Base-by-base conservation (phyloP, 116 monocot genomes). In the Phalaenopsis hybrid region DNA sequence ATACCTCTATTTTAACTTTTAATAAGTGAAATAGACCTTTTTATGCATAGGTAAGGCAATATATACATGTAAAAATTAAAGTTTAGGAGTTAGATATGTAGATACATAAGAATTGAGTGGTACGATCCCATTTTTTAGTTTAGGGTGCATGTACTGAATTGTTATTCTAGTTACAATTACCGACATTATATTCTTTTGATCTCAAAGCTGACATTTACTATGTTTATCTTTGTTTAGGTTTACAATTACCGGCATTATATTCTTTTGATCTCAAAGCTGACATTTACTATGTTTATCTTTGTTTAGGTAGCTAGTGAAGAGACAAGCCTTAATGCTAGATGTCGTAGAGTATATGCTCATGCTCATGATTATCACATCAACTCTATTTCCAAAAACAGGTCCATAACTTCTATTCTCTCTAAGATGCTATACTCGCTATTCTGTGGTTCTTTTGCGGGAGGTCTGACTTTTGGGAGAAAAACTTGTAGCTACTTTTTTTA, bases 341-440 rank as follows among this genome's bases (percentile, higher is more conserved):
- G 87, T 83, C 87, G 85, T 69, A 83, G 87, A 83, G 83, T 88
- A 79, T 90, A 88, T 90, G 84, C 86, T 78, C 90, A 88, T 78
- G 87, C 85, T 34, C 89, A 89, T 87, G 89, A 89, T 78, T 89
- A 89, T 79, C 89, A 89, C 63, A 89, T 87, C 20, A 89, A 87
- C 68, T 89, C 87, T 57, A 85, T 89, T 68, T 89, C 89, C 12
- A 84, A 81, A 75, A 87, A 89, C 84, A 89, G 89, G 89, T 89
- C 52, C 28, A 25, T 77, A 51, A 2, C 75, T 75, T 75, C 44
- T 74, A 44, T 45, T 1, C 3, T 50, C 50, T 50, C 50, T 50
- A 76, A 57, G 12, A 23, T 76, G 3, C 77, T 77, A 11, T 75
- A 44, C 44, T 41, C 45, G 15, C 51, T 51, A 13, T 77, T 50